These are phyloP conservation scores for Tetratostichococcus sp. DNA, from an alignment of 139 green algal species.

Conservation along the genomic window DNA sequence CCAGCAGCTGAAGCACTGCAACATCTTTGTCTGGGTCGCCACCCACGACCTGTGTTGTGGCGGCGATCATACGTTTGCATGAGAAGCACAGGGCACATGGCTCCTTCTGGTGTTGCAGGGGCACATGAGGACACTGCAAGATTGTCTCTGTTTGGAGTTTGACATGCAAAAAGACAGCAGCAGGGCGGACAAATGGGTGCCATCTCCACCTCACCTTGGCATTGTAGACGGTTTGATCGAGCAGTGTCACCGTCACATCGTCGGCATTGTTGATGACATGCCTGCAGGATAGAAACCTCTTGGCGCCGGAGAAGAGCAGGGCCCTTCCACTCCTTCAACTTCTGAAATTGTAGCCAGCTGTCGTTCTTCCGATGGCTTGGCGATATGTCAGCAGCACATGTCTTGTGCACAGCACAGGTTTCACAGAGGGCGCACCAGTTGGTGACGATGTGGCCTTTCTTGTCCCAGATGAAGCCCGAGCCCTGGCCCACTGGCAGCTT, in stretches of 20 bases:
- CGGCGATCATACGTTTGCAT: slow-evolving; percentile 7
- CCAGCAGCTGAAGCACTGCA: slow-evolving; percentile 66
- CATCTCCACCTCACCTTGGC: slow-evolving; percentile 30
- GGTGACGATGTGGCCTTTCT: slow-evolving; percentile 69
- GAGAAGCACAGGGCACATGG: slow-evolving; percentile 1
- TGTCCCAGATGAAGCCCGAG: slow-evolving; percentile 73
- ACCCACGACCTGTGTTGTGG: slow-evolving; percentile 35
- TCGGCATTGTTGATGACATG: slow-evolving; percentile 53
- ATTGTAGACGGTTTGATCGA: slow-evolving; percentile 43
- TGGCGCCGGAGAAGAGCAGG: too few species aligned
- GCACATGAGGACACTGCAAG: too few species aligned
- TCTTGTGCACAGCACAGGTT: too few species aligned
- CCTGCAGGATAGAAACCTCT: too few species aligned
- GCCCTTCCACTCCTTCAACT: too few species aligned
- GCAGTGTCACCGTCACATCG: slow-evolving; percentile 37
- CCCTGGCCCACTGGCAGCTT: slow-evolving; percentile 54
- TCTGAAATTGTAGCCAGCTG: too few species aligned
- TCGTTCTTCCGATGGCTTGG: too few species aligned
- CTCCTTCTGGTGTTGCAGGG: neutral
- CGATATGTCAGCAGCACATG: too few species aligned
- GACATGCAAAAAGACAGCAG: too few species aligned
- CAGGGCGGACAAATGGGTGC: too few species aligned
- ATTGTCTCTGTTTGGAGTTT: too few species aligned
- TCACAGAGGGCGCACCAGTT: slow-evolving; percentile 27
- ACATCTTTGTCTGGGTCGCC: slow-evolving; percentile 71